Evolutionary conservation across 2,329 filamentous ascomycete species (phyloP).

Genomic region (Fusarium falciforme): DNA sequence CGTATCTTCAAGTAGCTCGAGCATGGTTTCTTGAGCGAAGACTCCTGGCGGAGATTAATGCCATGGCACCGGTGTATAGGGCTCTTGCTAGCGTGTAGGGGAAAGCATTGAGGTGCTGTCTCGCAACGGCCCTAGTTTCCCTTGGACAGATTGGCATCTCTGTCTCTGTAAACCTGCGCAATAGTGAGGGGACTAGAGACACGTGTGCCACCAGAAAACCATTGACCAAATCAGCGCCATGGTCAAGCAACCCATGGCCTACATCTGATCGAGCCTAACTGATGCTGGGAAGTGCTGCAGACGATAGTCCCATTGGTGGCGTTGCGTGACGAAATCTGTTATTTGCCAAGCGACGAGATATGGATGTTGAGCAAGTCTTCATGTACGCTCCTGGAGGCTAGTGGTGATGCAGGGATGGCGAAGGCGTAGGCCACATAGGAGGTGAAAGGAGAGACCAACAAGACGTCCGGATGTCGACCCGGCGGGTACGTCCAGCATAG

Average conservation of each 20-base stretch:
- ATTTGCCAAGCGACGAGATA: constrained; percentile 10
- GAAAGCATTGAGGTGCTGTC: not conserved
- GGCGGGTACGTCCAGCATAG: not conserved
- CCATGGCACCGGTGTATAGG: not conserved
- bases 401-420: constrained; percentile 18
- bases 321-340: constrained; percentile 28
- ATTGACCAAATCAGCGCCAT: constrained; percentile 19
- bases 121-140: not conserved
- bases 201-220: constrained; percentile 14
- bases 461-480: constrained; percentile 14
- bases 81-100: not conserved
- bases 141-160: not conserved
- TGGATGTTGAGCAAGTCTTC: constrained; percentile 5
- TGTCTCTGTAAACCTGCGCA: not conserved
- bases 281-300: constrained; percentile 33
- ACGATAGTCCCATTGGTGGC: constrained; percentile 26
- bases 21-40: not conserved
- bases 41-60: not conserved
- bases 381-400: constrained; percentile 5
- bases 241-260: constrained; percentile 13
- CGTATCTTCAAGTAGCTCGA: not conserved
- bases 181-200: constrained; percentile 24
- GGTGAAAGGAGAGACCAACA: constrained; percentile 7
- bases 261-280: constrained; percentile 29
- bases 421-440: constrained; percentile 7